Base-by-base conservation (phyloP, 441 rosid genomes). In the Erodium trifolium region DNA sequence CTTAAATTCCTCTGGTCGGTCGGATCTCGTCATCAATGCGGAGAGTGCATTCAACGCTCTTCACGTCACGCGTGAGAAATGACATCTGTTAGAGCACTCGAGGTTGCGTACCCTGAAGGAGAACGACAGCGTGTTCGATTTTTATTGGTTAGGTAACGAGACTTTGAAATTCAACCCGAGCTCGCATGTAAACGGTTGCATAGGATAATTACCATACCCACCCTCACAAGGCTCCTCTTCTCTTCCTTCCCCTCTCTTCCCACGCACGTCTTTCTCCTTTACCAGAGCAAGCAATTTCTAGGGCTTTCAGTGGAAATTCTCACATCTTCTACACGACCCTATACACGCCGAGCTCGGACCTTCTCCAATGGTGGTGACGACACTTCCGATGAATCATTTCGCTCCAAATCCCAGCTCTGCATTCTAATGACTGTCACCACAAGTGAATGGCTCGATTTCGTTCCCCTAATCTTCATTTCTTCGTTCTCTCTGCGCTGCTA, bases 31-130 rank as follows among this genome's bases (percentile, higher is more conserved):
- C 34, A 31, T 43, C 13, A 43, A 43, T 43, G 49, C 49, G 59
- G 59, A 55, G 62, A 55, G 62, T 55, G 62, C 62, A 55, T 18
- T 17, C 5, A 55, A 53, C 60, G 60, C 60, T 53, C 60, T 53
- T 16, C 63, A 57, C 27, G 23, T 19, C 6, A 57, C 63, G 63
- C 63, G 63, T 57, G 63, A 57, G 63, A 57, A 2, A 57, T 19
- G 63, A 10, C 27, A 57, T 12, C 10, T 19, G 34, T 31, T 2
- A 31, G 34, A 31, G 34, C 34, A 31, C 34, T 31, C 11, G 10
- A 16, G 8, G 18, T n/a, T 51, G 59, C 59, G 59, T 14, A 14
- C 59, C 12, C 23, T 16, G 19, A 16, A 14, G 62, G 17, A 55
- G 19, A 55, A 55, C 23, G 11, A 19, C 4, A 57, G 27, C 29